Base-by-base conservation (phyloP, 2,329 filamentous ascomycete species). In the Fusarium scirpi region DNA sequence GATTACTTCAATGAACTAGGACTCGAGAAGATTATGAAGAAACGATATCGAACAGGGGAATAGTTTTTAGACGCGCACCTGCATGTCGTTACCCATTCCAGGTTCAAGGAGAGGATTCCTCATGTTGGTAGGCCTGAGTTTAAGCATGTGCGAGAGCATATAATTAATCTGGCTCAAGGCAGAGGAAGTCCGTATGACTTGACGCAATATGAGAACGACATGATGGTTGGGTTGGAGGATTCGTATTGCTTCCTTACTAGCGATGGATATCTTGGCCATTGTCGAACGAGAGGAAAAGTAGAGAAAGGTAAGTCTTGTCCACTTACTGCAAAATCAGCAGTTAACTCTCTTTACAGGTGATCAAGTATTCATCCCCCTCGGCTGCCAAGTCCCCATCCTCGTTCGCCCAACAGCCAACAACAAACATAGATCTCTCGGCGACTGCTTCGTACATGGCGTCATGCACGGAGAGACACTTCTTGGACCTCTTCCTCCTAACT, bases 201-300 rank as follows among this genome's bases (percentile, higher is more conserved):
- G 4, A 24, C 20, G 5, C 29, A 49, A 7, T 49, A 49, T 6
- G 20, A 34, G 2, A 34, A 18, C 3, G 32, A 24, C 5, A 7
- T 15, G 15, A 34, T 49, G 1, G 20, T 49, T 10, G 47, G 29
- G 12, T 7, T 34, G 5, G 18, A 32, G 20, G 29, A 49, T 13
- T 49, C 47, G 5, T 49, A 34, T 49, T 49, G 15, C 7, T 49
- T 49, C 3, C 22, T 49, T 18, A 49, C 47, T 24, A 24, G 20
- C 3, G 47, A 34, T 34, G 20, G 47, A 5, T 49, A 49, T 34
- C 20, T 49, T 9, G 47, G 47, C 2, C 47, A 34, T 8, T 49
- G 20, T 34, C 47, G 47, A 1, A 49, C 29, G 16, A 16, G 47
- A 13, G 47, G 47, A n/a, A 49, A 20, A 10, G 16, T 34, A 24